Evolutionary conservation across 1,139 yeast species (phyloP), one percentile per base, ranked within the genome.

Genomic region (Candida albicans): DNA sequence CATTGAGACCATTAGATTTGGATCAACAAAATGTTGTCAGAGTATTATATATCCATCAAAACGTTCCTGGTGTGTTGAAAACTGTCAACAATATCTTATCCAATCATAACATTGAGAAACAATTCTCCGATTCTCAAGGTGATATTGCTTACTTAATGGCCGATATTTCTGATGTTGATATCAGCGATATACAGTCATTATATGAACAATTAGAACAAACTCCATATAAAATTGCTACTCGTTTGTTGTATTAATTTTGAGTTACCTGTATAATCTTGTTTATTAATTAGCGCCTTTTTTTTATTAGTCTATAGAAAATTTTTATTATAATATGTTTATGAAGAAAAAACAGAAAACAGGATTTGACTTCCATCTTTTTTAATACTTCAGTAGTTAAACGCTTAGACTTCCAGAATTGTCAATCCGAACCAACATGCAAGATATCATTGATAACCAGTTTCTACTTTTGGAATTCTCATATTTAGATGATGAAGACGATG

Each of bases 131-230:
- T 67, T 90, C 98, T 22, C 82, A 87, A 61, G 97, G 97, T 53
- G 96, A 89, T 47, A 85, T 93, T 61, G 99, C 99, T 43, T 93
- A 95, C 72, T 80, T 93, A 66, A 91, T 93, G 96, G 97, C 99
- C 29, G 99, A 93, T 70, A 89, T 93, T 59, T 82, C 95, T 35
- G 89, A 88, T 56, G 98, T 93, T 45, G 81, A 84, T 57, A 73
- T 77, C 52, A 79, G 82, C 52, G 96, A 89, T 61, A 89, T 95
- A 70, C 89, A 88, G 69, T 75, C 81, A 25, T 78, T 93, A 54
- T 85, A 91, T 66, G 88, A 87, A 61, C 87, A 87, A 67, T 80
- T 93, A 61, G 96, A 87, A 66, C 82, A 83, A 62, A 93, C 98
- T 40, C 91, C 95, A 41, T 89, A 85, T 77, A 89, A 87, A 68